Conservation (phyloP, 768 basidiomycete genomes). For the Boletus rufocinnamomeus region DNA sequence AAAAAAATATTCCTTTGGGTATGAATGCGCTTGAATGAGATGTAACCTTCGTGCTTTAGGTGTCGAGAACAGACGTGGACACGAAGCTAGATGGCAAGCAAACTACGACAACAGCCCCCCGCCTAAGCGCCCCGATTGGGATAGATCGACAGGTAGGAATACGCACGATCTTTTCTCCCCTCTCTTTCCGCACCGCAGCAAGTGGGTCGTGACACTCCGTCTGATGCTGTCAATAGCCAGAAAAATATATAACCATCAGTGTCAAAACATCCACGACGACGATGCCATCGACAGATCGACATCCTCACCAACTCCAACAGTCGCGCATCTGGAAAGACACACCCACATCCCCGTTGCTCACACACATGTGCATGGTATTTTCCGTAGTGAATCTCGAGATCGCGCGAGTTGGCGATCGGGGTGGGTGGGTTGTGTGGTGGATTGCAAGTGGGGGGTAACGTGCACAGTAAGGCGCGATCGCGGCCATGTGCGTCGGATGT, state of each 20-base stretch:
- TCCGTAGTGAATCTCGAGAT: conserved; percentile 82
- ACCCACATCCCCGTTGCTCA: conserved; percentile 64
- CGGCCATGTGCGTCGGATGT: conserved; percentile 26
- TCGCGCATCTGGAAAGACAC: conserved; percentile 83
- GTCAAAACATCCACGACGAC: neutral
- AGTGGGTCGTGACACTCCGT: conserved; percentile 89
- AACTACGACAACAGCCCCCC: conserved; percentile 51
- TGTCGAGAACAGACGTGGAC: conserved; percentile 60
- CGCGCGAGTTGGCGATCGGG: conserved; percentile 60
- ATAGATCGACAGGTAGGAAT: conserved; percentile 16
- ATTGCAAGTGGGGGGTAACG: conserved; percentile 82
- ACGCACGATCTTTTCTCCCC: conserved; percentile 81
- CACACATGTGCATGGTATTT: conserved; percentile 85
- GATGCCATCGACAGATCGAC: conserved; percentile 3
- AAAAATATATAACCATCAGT: conserved; percentile 2
- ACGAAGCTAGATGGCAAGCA: conserved; percentile 69
- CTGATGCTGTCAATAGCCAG: conserved; percentile 54
- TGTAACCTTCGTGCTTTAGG: conserved; percentile 81
- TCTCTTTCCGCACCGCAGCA: conserved; percentile 70
- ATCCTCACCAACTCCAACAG: conserved; percentile 74
- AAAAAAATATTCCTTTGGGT: conserved; percentile 90
- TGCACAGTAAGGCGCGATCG: conserved; percentile 58
- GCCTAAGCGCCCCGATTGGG: conserved; percentile 3
- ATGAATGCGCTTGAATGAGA: conserved; percentile 78
- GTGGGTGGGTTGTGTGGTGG: conserved; percentile 56